Evolutionary conservation across 2,329 filamentous ascomycete genomes (phyloP).

Genomic region (Trichophyton schoenleinii): DNA sequence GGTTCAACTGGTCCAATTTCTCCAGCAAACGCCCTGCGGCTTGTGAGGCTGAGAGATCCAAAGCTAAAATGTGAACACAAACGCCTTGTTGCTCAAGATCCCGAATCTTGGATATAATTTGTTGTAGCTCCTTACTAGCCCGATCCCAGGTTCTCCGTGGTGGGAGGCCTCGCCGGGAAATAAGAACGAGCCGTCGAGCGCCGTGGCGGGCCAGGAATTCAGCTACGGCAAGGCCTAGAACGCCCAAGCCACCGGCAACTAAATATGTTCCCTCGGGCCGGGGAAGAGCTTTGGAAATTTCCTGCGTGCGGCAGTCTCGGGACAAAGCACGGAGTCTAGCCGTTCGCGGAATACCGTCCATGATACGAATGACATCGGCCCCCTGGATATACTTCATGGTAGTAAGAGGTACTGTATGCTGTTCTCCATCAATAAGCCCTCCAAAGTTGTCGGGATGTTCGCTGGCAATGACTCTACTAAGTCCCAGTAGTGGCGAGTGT

Average conservation of each 20-base stretch:
- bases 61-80: background rate
- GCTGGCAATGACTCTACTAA: background rate
- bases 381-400: background rate
- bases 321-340: background rate
- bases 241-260: conserved; percentile 14
- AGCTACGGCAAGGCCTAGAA: conserved; percentile 15
- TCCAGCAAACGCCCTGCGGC: background rate
- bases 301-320: background rate
- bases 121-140: background rate
- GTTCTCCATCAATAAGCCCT: background rate
- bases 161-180: conserved; percentile 26
- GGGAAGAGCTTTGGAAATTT: background rate
- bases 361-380: background rate
- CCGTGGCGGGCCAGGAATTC: conserved; percentile 16
- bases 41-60: background rate
- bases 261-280: conserved; percentile 13
- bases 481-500: background rate
- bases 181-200: conserved; percentile 19
- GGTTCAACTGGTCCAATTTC: background rate
- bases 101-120: background rate
- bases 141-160: conserved; percentile 5
- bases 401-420: background rate
- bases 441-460: background rate
- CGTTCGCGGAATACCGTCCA: background rate
- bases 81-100: background rate